Percentiles rank a stretch among this genome's conserved stretches.
Evolutionary conservation across 257 asterid genomes (phyloP).

Genomic region (Perilla frutescens): DNA sequence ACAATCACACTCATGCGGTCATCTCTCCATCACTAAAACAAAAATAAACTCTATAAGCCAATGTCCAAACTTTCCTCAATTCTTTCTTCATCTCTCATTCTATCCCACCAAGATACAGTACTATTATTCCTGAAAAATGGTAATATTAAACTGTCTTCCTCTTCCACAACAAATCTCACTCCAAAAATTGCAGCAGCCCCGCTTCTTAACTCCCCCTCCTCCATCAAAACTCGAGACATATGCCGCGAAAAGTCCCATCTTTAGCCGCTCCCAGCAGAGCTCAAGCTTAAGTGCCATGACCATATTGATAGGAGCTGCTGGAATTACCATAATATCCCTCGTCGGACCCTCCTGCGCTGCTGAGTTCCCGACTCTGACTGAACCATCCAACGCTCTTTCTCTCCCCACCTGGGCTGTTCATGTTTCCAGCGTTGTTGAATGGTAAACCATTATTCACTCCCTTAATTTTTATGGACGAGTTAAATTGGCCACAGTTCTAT

Average conservation of each 20-base stretch:
- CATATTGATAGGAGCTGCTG: slow-evolving; percentile 65
- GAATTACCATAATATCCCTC: slow-evolving; percentile 58
- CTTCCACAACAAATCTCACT: slow-evolving; percentile 36
- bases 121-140: slow-evolving; percentile 38
- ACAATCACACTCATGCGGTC: too few species aligned
- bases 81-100: neutral
- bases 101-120: neutral
- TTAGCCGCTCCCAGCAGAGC: slow-evolving; percentile 31
- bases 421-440: slow-evolving; percentile 95
- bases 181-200: slow-evolving; percentile 40
- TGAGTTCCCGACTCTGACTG: slow-evolving; percentile 54
- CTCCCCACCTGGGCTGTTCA: slow-evolving; percentile 96
- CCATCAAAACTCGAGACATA: slow-evolving; percentile 29
- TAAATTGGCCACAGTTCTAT: neutral
- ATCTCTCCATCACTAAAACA: too few species aligned
- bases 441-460: slow-evolving; percentile 48
- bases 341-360: slow-evolving; percentile 60
- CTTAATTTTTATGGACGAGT: neutral
- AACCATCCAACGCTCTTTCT: slow-evolving; percentile 94
- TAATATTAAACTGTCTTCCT: slow-evolving; percentile 34
- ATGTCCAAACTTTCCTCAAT: too few species aligned
- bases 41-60: too few species aligned
- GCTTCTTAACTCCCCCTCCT: neutral
- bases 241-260: slow-evolving; percentile 33
- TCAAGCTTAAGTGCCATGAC: slow-evolving; percentile 42